phyloP scores from a whole-genome alignment of 2,329 filamentous ascomycete species.

The Onygenales sp. region DNA sequence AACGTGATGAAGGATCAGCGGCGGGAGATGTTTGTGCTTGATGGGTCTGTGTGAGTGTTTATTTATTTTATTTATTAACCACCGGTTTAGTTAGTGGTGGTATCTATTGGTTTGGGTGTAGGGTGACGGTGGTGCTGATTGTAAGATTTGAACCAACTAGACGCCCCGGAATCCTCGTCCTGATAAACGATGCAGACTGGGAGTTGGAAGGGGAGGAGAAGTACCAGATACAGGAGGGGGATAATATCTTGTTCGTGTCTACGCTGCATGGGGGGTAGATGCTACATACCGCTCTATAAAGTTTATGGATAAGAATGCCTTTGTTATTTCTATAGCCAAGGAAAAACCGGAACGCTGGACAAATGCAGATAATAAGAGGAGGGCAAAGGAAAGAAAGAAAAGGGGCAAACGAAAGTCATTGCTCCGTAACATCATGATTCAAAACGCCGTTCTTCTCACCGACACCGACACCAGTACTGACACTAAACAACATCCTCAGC shows the following conservation, averaged over 20 bases:
- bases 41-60: conserved; percentile 67
- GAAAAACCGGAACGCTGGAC: background rate
- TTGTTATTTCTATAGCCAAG: too few species aligned
- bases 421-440: background rate
- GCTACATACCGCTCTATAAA: background rate
- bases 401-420: background rate
- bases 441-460: background rate
- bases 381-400: background rate
- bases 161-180: conserved; percentile 85
- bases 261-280: conserved; percentile 81
- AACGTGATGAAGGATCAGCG: conserved; percentile 76
- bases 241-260: conserved; percentile 92
- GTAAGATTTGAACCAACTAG: conserved; percentile 39
- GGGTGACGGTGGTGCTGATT: conserved; percentile 5
- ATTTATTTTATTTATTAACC: background rate
- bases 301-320: too few species aligned
- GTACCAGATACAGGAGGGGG: conserved; percentile 71
- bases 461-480: background rate
- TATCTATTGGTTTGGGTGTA: background rate
- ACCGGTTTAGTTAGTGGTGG: background rate
- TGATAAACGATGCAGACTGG: conserved; percentile 98
- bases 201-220: conserved; percentile 90
- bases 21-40: conserved; percentile 81
- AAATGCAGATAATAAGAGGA: background rate
- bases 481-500: conserved; percentile 35